These are phyloP conservation scores for Elaeis guineensis DNA, from an alignment of 176 grass and related monocot genomes.

Conservation along the genomic window DNA sequence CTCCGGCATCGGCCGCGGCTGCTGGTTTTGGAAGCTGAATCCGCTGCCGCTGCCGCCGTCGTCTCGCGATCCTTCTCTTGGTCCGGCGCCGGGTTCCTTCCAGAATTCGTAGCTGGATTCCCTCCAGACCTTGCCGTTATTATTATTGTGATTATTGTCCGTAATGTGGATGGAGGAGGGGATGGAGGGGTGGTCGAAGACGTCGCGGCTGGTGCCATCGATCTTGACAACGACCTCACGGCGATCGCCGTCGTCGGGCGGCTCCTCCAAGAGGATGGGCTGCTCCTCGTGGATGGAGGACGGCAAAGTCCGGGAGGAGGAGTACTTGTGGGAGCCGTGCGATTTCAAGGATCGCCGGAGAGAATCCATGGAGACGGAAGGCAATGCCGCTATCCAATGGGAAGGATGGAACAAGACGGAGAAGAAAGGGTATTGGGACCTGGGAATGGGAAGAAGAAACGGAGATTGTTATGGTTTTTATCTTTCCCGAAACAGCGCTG, in stretches of 20 bases:
- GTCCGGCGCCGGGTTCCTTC: conserved; percentile 39
- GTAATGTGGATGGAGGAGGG: neutral
- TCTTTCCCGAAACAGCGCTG: no score
- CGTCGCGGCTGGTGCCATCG: conserved; percentile 28
- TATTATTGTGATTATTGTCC: no score
- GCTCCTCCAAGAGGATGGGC: conserved; percentile 5
- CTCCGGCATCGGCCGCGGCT: conserved; percentile 14
- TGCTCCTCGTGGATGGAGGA: conserved; percentile 37
- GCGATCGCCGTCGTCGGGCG: neutral
- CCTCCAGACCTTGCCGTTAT: conserved; percentile 27
- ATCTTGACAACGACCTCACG: conserved; percentile 89
- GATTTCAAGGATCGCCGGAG: conserved; percentile 12
- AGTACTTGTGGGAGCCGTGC: conserved; percentile 2
- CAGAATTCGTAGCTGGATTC: neutral
- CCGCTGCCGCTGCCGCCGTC: neutral
- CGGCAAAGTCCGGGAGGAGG: neutral
- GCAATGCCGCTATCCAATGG: no score
- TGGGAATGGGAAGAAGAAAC: no score
- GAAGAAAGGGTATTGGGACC: no score
- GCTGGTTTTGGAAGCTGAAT: conserved; percentile 58
- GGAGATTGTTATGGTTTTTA: no score
- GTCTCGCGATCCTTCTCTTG: conserved; percentile 8
- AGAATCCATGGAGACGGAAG: neutral
- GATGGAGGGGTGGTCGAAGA: conserved; percentile 2
- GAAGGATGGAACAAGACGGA: no score